Evolutionary conservation across 768 basidiomycete genomes (phyloP).

Genomic region (Mycena rebaudengoi): DNA sequence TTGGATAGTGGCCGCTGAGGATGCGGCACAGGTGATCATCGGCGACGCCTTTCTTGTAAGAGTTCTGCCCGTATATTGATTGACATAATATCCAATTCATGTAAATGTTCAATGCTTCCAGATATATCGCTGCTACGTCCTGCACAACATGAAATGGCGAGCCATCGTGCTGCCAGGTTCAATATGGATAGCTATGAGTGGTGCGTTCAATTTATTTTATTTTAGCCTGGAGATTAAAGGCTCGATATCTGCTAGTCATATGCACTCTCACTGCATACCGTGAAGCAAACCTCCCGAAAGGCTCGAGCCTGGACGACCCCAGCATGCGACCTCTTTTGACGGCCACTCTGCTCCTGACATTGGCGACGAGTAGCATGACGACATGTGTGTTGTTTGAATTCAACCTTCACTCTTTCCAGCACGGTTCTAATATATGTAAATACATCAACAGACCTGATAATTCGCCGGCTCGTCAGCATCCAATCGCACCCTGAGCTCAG

Average conservation of each 20-base stretch:
- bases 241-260: not conserved
- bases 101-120: too few species aligned
- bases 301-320: not conserved
- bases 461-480: not conserved
- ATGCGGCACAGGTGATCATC: constrained; percentile 7
- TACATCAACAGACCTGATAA: constrained; percentile 11
- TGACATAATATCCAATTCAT: too few species aligned
- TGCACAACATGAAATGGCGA: constrained; percentile 11
- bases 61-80: too few species aligned
- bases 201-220: not conserved
- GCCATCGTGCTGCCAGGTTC: not conserved
- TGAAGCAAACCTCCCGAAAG: not conserved
- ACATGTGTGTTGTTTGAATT: constrained; percentile 1
- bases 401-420: not conserved
- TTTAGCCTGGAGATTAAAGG: not conserved
- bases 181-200: not conserved
- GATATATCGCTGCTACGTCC: constrained; percentile 20
- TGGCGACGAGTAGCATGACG: constrained; percentile 11
- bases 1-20: constrained; percentile 12
- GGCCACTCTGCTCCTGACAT: constrained; percentile 1
- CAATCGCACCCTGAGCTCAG: not conserved
- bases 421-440: not conserved
- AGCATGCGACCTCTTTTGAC: constrained; percentile 5
- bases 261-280: not conserved
- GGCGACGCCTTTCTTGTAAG: constrained; percentile 11